Evolutionary conservation across 2,329 filamentous ascomycete genomes (phyloP), one percentile per base, ranked within the genome.

Genomic region (Kalmusia sp.): DNA sequence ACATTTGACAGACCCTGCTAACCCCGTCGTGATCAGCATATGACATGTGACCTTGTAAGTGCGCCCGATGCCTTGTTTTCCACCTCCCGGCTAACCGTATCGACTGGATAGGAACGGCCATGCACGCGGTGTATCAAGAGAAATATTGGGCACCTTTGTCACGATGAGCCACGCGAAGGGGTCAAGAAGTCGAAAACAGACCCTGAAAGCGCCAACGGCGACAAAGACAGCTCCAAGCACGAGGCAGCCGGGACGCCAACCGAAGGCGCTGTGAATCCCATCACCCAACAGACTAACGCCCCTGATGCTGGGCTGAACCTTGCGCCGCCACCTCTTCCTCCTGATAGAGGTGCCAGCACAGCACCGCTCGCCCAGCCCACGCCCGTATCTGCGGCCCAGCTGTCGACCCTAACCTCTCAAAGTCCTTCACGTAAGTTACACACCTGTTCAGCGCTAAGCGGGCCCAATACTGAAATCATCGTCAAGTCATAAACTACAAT

Each of bases 61-160:
- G 49, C 41, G 48, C 38, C 45, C 27, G 52, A 31, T 34, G 38
- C 52, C 33, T 31, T 60, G 34, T 49, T 53, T 35, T 15, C 21
- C 39, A 41, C 27, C 64, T 70, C 62, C 68, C 60, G 59, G 61
- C 74, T 76, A 61, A 76, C 71, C 34, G 34, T 67, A 55, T 59
- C 64, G 66, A 63, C 72, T 69, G 67, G 62, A 68, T 76, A 96
- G 92, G 92, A 96, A 81, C 89, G 95, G 74, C 95, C 95, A 70
- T 99, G 95, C 84, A 93, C 92, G 69, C 87, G 95, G 79, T 99
- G 95, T 82, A 91, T 98, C 78, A 99, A 98, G 80, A 89, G 95
- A 71, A 96, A 96, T 79, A 99, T 99, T 76, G 95, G 93, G 68
- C 95, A 99, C 77, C 84, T 99, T 63, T 99, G 95, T 77, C 95